Conservation (phyloP, 257 asterid genomes). For the Plectranthus barbatus region DNA sequence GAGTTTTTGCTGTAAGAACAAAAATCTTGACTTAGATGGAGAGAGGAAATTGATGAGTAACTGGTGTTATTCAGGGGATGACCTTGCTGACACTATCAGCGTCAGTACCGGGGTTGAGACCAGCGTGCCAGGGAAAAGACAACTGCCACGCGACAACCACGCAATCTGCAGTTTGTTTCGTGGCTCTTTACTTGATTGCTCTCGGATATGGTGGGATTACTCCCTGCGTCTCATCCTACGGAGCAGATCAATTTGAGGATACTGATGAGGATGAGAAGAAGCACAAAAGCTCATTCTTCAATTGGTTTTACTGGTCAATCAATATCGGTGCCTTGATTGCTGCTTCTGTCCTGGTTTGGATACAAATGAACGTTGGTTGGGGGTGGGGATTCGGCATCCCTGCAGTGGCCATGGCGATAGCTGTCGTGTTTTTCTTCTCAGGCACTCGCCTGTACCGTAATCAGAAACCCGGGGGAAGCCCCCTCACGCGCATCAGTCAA, state of each 20-base stretch:
- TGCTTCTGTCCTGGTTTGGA: conserved; percentile 18
- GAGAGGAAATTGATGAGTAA: neutral
- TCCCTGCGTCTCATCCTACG: conserved; percentile 33
- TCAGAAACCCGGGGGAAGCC: conserved; percentile 73
- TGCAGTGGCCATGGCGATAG: conserved; percentile 20
- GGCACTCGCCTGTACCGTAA: no score
- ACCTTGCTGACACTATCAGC: conserved; percentile 23
- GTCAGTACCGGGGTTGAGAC: conserved; percentile 19
- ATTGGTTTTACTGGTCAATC: conserved; percentile 56
- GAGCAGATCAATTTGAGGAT: no score
- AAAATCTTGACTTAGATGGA: no score
- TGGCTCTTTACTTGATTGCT: conserved; percentile 63
- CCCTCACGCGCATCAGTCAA: conserved; percentile 51
- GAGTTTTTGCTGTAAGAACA: no score
- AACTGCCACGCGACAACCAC: conserved; percentile 35
- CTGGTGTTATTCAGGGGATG: conserved; percentile 17
- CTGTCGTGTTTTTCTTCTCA: conserved; percentile 47
- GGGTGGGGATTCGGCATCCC: conserved; percentile 25
- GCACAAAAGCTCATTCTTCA: conserved; percentile 32
- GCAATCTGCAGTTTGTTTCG: conserved; percentile 37
- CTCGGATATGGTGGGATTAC: conserved; percentile 70
- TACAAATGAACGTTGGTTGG: conserved; percentile 18
- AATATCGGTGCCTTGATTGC: conserved; percentile 21
- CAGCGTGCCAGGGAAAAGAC: conserved; percentile 26
- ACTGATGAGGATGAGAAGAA: conserved; percentile 17